These are phyloP conservation scores for Nematodospora valgi DNA, from an alignment of 805 yeast genomes.

Conservation along the genomic window DNA sequence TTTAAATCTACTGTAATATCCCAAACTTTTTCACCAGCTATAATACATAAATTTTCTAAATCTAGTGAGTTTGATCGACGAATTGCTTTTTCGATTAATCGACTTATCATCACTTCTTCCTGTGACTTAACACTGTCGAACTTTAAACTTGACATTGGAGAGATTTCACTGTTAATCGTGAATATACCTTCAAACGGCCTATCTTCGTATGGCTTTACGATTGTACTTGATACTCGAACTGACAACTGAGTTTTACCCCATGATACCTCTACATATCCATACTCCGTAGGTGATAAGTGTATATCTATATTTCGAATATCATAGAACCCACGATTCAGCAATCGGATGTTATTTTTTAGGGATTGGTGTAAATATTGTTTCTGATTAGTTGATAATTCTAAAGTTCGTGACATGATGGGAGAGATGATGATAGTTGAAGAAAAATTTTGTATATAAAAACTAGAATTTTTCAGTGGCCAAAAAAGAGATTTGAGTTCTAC, in stretches of 20 bases:
- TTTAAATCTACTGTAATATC: conserved; percentile 85
- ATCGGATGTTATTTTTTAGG: conserved; percentile 57
- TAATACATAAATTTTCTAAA: conserved; percentile 83
- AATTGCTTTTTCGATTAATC: conserved; percentile 88
- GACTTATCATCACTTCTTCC: conserved; percentile 74
- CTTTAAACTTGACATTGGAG: conserved; percentile 85
- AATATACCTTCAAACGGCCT: conserved; percentile 93
- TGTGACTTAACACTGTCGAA: conserved; percentile 81
- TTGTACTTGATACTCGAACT: conserved; percentile 70
- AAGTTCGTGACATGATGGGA: conserved; percentile 52
- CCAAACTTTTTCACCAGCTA: conserved; percentile 93
- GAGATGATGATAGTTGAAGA: conserved; percentile 1
- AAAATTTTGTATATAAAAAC: no score
- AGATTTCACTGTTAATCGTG: conserved; percentile 76
- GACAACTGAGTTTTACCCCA: conserved; percentile 73
- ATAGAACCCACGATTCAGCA: conserved; percentile 65
- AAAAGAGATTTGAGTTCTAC: not conserved
- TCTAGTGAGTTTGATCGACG: conserved; percentile 89
- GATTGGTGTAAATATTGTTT: conserved; percentile 57
- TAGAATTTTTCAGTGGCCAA: not conserved
- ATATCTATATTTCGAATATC: conserved; percentile 61
- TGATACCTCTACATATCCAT: conserved; percentile 75
- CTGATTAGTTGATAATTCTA: conserved; percentile 65
- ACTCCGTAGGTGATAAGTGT: conserved; percentile 57
- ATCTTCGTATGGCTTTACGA: conserved; percentile 79